Evolutionary conservation across 345 rosid species (phyloP), one percentile per base, ranked within the genome.

Genomic region (Garcia nutans): DNA sequence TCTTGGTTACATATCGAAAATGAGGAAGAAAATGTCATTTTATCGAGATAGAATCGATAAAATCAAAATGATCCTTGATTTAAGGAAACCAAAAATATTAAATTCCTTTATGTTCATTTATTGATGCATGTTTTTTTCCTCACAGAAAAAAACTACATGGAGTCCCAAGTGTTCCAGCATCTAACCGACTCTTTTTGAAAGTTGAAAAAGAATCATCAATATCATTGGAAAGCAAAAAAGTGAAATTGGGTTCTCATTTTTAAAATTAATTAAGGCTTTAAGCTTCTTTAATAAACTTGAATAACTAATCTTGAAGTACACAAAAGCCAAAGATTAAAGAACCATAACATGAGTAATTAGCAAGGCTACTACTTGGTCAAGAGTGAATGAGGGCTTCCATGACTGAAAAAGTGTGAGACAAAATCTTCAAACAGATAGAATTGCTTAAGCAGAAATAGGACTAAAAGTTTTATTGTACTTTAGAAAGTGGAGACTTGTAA

Each of bases 401-500:
- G 50, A 22, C 44, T 13, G 31, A 17, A 69, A 83, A 74, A 49
- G 70, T 31, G 73, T 68, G 77, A 44, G 26, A 58, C 75, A 52
- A 78, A 67, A 80, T 74, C 81, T 73, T 45, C 71, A 62, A 50
- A 81, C 79, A 69, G 78, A 79, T 71, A 65, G 77, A 73, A 74
- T 65, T 77, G 56, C 28, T 57, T 24, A 7, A 41, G 65, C 72
- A 72, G 74, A 69, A 73, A 49, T 71, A 50, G 16, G 44, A 71
- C 72, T 47, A 69, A 82, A 82, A 76, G 67, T 59, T 57, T 37
- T 74, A 0, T 17, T 76, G 80, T 55, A 76, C 75, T 82, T 72
- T 55, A 67, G 77, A 87, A 90, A 80, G 87, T 81, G 28, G 81
- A 86, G 83, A n/a, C 88, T 87, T 84, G 83, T 72, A 54, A 76